Percentiles rank a stretch among this genome's conserved stretches.
Evolutionary conservation across 1,284 basidiomycete genomes (phyloP).

Genomic region (Sparassis latifolia): DNA sequence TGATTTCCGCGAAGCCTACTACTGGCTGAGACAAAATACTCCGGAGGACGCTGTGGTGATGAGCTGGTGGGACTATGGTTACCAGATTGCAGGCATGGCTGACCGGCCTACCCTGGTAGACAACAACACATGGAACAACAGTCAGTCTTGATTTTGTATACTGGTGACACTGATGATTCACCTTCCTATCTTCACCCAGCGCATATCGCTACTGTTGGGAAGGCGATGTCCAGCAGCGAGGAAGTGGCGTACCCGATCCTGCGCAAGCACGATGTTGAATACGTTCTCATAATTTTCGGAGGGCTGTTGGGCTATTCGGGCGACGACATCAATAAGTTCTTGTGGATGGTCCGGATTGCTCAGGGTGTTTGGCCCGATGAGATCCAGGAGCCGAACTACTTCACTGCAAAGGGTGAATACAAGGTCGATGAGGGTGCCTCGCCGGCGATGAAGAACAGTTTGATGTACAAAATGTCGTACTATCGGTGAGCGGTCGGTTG

Average conservation of each 20-base stretch:
- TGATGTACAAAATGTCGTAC: conserved; percentile 99
- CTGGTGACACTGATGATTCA: conserved; percentile 5
- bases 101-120: conserved; percentile 96
- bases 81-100: conserved; percentile 99
- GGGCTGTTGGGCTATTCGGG: conserved; percentile 96
- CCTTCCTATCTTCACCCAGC: conserved; percentile 35
- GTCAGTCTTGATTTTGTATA: conserved; percentile 38
- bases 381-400: conserved; percentile 92
- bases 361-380: conserved; percentile 99
- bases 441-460: conserved; percentile 88
- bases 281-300: conserved; percentile 97
- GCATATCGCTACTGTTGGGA: conserved; percentile 95
- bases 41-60: conserved; percentile 88
- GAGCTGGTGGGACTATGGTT: conserved; percentile 99
- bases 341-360: conserved; percentile 98
- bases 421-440: conserved; percentile 86
- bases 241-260: conserved; percentile 97
- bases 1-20: conserved; percentile 99
- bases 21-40: conserved; percentile 98
- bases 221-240: conserved; percentile 93
- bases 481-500: conserved; percentile 56
- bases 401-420: conserved; percentile 93
- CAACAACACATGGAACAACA: conserved; percentile 99
- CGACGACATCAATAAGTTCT: conserved; percentile 99
- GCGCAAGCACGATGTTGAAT: conserved; percentile 96